Conservation (phyloP, 1,284 basidiomycete species). For the Austroboletus novae-zelandiae region DNA sequence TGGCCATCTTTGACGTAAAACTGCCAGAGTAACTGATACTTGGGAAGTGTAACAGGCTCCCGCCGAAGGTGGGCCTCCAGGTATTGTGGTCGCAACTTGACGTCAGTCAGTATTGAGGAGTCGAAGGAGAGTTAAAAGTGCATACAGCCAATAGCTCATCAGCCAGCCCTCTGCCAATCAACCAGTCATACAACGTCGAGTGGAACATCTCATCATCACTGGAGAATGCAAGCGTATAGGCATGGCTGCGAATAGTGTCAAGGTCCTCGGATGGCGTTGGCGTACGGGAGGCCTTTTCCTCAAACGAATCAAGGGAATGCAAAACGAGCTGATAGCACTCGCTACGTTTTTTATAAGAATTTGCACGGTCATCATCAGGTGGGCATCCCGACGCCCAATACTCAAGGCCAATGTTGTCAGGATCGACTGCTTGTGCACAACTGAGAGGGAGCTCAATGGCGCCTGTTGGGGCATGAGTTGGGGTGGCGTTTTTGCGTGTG, state of each 20-base stretch:
- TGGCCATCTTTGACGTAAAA: slow-evolving; percentile 92
- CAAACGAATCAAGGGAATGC: slow-evolving; percentile 79
- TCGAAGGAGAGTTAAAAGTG: slow-evolving; percentile 7
- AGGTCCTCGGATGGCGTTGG: slow-evolving; percentile 45
- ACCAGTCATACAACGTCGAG: slow-evolving; percentile 92
- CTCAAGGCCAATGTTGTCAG: slow-evolving; percentile 73
- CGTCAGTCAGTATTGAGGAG: slow-evolving; percentile 7
- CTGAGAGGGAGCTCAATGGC: slow-evolving; percentile 84
- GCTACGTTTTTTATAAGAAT: slow-evolving; percentile 59
- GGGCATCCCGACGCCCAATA: slow-evolving; percentile 73
- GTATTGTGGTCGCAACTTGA: slow-evolving; percentile 76
- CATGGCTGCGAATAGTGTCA: slow-evolving; percentile 67
- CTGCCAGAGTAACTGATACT: slow-evolving; percentile 94
- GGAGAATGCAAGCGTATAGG: slow-evolving; percentile 80
- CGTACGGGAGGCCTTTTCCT: slow-evolving; percentile 49
- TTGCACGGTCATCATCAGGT: slow-evolving; percentile 58
- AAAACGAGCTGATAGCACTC: slow-evolving; percentile 83
- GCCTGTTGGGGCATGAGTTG: slow-evolving; percentile 43
- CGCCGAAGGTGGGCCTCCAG: slow-evolving; percentile 86
- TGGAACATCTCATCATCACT: slow-evolving; percentile 94
- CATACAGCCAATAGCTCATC: slow-evolving; percentile 88
- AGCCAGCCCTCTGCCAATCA: slow-evolving; percentile 75
- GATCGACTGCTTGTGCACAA: slow-evolving; percentile 82
- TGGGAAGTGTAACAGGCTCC: slow-evolving; percentile 77
- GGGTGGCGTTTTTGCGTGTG: background rate